phyloP scores from a whole-genome alignment of 441 rosid genomes.

The Bruguiera hainesii region DNA sequence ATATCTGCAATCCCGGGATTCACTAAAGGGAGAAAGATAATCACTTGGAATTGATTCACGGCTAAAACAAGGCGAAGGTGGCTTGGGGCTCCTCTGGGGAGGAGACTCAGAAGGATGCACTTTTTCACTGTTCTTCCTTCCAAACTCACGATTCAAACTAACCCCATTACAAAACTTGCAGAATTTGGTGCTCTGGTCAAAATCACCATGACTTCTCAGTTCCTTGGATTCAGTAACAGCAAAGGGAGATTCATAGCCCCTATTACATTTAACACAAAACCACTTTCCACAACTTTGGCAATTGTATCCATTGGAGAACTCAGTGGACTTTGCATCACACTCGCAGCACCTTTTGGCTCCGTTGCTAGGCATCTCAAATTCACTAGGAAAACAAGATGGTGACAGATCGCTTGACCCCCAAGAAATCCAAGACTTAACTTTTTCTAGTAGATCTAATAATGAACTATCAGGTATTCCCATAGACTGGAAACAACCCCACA shows the following conservation, averaged over 20 bases:
- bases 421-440: constrained; percentile 76
- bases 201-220: constrained; percentile 20
- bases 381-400: constrained; percentile 27
- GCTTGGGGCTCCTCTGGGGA: constrained; percentile 59
- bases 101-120: constrained; percentile 68
- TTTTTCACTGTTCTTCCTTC: constrained; percentile 55
- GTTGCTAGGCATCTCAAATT: constrained; percentile 44
- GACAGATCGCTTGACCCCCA: constrained; percentile 53
- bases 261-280: constrained; percentile 49
- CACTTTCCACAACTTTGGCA: constrained; percentile 63
- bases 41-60: constrained; percentile 36
- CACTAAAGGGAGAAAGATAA: constrained; percentile 42
- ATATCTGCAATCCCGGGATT: constrained; percentile 48
- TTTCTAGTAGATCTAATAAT: constrained; percentile 62
- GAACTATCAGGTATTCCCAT: constrained; percentile 81
- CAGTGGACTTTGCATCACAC: constrained; percentile 36
- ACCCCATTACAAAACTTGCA: constrained; percentile 62
- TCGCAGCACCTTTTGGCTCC: constrained; percentile 45
- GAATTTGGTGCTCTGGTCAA: constrained; percentile 26
- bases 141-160: constrained; percentile 30
- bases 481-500: constrained; percentile 39
- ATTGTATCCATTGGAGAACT: constrained; percentile 32
- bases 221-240: constrained; percentile 31
- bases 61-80: constrained; percentile 45
- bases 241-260: constrained; percentile 25